These are phyloP conservation scores for Prunus padus DNA, from an alignment of 306 rosid species.

Conservation along the genomic window DNA sequence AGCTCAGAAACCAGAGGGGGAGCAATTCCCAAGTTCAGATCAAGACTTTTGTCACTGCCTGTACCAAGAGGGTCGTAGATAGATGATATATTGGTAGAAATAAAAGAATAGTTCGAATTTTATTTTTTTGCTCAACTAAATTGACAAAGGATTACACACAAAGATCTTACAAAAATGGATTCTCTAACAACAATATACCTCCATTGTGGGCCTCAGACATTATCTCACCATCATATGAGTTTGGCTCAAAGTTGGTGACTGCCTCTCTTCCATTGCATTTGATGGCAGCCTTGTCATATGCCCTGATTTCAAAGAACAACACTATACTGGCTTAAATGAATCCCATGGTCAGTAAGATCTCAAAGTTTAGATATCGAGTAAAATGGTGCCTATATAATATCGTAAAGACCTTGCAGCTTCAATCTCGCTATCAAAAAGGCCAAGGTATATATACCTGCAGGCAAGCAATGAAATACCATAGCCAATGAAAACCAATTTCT, in stretches of 20 bases:
- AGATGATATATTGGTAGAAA: not conserved
- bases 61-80: slow-evolving; percentile 13
- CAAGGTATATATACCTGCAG: slow-evolving; percentile 93
- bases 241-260: slow-evolving; percentile 79
- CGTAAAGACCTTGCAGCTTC: slow-evolving; percentile 90
- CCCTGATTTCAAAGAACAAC: slow-evolving; percentile 51
- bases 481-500: slow-evolving; percentile 33
- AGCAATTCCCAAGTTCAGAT: slow-evolving; percentile 79
- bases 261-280: slow-evolving; percentile 87
- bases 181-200: slow-evolving; percentile 35
- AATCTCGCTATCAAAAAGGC: slow-evolving; percentile 84
- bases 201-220: slow-evolving; percentile 49
- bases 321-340: slow-evolving; percentile 12
- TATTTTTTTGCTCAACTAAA: not conserved
- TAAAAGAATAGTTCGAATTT: not conserved
- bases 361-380: slow-evolving; percentile 18
- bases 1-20: slow-evolving; percentile 50
- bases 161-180: not conserved
- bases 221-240: slow-evolving; percentile 52
- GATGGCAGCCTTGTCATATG: slow-evolving; percentile 92
- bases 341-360: slow-evolving; percentile 6
- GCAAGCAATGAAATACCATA: slow-evolving; percentile 38
- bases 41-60: slow-evolving; percentile 61
- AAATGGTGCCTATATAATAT: slow-evolving; percentile 19
- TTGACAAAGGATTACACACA: not conserved